Evolutionary conservation across 2,329 filamentous ascomycete genomes (phyloP), one percentile per base, ranked within the genome.

Genomic region (Sporothrix mexicana): DNA sequence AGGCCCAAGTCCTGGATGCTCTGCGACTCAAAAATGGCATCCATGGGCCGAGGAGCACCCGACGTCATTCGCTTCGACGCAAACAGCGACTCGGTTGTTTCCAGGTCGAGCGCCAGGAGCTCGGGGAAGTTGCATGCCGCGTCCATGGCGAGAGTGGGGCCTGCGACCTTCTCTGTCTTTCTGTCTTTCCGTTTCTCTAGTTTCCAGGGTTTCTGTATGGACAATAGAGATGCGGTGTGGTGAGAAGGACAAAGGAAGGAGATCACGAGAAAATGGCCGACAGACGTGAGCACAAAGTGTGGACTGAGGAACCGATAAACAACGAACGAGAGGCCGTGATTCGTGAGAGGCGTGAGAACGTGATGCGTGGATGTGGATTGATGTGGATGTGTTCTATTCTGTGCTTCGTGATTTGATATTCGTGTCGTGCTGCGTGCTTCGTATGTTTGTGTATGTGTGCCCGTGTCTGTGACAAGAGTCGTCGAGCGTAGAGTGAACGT

Each of bases 31-130:
- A 69, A 70, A 23, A 74, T 69, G 9, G 53, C 47, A n/a, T 64
- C 53, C 45, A 72, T 70, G 13, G 69, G 23, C 25, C 69, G 69
- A 12, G 87, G 87, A 9, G 81, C 77, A 9, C 87, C 87, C 25
- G 86, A 84, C 6, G 87, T 87, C 83, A 88, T 85, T 73, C 84
- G 85, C 77, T 81, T 86, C 15, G 85, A 82, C 36, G 80, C 79
- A 72, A 88, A 89, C 36, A 87, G 77, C 10, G 81, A 79, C 69
- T 81, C 81, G 20, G 85, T 88, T 25, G 82, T 77, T 76, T 88
- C 85, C 62, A 89, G 80, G 74, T 90, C 87, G 73, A 82, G 83
- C 7, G 84, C 87, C n/a, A 90, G 80, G 53, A 88, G 76, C 78
- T 90, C 88, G 2, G 88, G 85, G 20, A 90, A 80, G 78, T 85